Percentiles rank a stretch among this genome's conserved stretches.
Evolutionary conservation across 345 rosid species (phyloP).

Genomic region (Noccaea bulbosa): DNA sequence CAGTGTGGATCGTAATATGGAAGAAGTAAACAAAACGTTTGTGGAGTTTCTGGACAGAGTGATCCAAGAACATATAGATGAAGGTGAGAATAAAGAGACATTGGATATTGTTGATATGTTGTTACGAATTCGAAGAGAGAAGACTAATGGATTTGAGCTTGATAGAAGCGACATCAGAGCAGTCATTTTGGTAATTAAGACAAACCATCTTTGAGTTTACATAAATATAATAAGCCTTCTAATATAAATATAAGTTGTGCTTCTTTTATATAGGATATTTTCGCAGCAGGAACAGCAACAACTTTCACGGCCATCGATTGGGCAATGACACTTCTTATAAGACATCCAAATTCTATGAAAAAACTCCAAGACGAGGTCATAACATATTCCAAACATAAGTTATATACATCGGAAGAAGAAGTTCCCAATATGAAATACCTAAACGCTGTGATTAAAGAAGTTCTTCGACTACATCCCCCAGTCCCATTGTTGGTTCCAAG

Average conservation of each 20-base stretch:
- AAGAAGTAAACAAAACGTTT: slow-evolving; percentile 33
- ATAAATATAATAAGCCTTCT: background rate
- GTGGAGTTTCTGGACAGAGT: slow-evolving; percentile 39
- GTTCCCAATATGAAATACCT: slow-evolving; percentile 35
- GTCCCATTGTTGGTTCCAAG: slow-evolving; percentile 44
- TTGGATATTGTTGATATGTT: slow-evolving; percentile 25
- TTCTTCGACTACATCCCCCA: slow-evolving; percentile 46
- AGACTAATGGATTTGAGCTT: slow-evolving; percentile 31
- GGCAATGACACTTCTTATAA: slow-evolving; percentile 46
- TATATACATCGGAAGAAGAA: slow-evolving; percentile 35
- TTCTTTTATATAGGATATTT: slow-evolving; percentile 42
- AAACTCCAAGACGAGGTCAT: slow-evolving; percentile 42
- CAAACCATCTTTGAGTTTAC: background rate
- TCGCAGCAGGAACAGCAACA: slow-evolving; percentile 45
- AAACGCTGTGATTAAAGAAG: slow-evolving; percentile 45
- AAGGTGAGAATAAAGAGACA: slow-evolving; percentile 9
- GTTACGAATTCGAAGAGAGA: slow-evolving; percentile 41
- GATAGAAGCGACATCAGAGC: slow-evolving; percentile 45
- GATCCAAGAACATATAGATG: slow-evolving; percentile 30
- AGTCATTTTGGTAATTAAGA: slow-evolving; percentile 45
- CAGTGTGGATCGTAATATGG: slow-evolving; percentile 33
- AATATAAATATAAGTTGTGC: background rate
- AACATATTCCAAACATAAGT: background rate
- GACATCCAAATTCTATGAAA: slow-evolving; percentile 42
- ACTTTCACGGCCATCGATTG: slow-evolving; percentile 42